Evolutionary conservation across 192 early-diverging fungal genomes (phyloP).

Genomic region (Coemansia sp.): DNA sequence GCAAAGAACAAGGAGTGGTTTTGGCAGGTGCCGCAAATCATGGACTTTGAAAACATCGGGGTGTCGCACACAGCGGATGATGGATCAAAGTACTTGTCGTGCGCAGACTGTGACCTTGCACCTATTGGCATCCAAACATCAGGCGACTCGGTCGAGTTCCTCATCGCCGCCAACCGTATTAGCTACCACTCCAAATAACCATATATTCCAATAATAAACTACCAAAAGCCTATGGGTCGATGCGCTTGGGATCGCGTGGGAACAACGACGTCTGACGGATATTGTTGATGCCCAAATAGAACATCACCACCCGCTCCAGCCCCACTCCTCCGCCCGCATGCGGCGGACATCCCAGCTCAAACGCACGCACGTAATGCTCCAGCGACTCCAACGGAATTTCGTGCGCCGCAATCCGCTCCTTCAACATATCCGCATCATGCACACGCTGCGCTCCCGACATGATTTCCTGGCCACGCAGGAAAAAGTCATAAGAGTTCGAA

Average conservation of each 20-base stretch:
- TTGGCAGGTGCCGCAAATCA: slow-evolving; percentile 64
- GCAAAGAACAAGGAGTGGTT: slow-evolving; percentile 32
- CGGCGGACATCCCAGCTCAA: slow-evolving; percentile 94
- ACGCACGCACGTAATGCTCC: slow-evolving; percentile 89
- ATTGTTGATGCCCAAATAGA: slow-evolving; percentile 92
- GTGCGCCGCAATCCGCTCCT: slow-evolving; percentile 74
- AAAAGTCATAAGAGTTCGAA: slow-evolving; percentile 99
- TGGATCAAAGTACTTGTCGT: slow-evolving; percentile 66
- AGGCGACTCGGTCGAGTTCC: slow-evolving; percentile 51
- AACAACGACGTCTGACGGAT: slow-evolving; percentile 90
- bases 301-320: slow-evolving; percentile 95
- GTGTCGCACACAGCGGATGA: slow-evolving; percentile 60
- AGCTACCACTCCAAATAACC: slow-evolving; percentile 39
- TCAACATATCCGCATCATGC: slow-evolving; percentile 82
- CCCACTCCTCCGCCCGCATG: slow-evolving; percentile 98
- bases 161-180: slow-evolving; percentile 62
- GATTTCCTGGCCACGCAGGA: slow-evolving; percentile 98
- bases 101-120: slow-evolving; percentile 73
- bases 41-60: slow-evolving; percentile 78
- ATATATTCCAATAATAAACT: background rate
- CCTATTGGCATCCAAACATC: slow-evolving; percentile 71
- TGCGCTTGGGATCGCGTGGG: slow-evolving; percentile 96
- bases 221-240: slow-evolving; percentile 66
- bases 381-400: slow-evolving; percentile 79
- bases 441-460: slow-evolving; percentile 98